Evolutionary conservation across 78 protist genomes (phyloP).

Genomic region (Dictyostelium intermedium): DNA sequence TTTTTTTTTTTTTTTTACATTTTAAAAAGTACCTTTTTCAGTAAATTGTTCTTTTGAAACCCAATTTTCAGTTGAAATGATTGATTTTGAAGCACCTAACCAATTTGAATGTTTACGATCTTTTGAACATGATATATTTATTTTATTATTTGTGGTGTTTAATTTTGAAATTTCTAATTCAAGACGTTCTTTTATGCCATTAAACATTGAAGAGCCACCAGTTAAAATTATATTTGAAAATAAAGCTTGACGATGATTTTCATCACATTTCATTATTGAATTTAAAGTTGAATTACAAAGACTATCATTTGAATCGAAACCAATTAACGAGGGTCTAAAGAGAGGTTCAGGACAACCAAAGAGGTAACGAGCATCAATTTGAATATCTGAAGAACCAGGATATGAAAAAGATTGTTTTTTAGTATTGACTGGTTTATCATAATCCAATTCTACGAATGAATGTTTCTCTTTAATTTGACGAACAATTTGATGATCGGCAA

Average conservation of each 20-base stretch:
- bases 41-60: background rate
- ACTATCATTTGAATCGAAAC: constrained; percentile 73
- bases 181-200: background rate
- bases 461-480: constrained; percentile 90
- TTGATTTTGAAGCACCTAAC: constrained; percentile 91
- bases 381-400: constrained; percentile 91
- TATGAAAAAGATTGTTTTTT: constrained; percentile 83
- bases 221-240: constrained; percentile 81
- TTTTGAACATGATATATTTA: constrained; percentile 84
- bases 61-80: background rate
- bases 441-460: constrained; percentile 87
- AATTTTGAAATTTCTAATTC: background rate
- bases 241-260: constrained; percentile 79
- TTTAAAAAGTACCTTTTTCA: background rate
- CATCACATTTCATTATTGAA: constrained; percentile 88
- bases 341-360: constrained; percentile 91
- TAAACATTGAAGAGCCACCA: constrained; percentile 88
- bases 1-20: too few relatives aligned
- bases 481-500: constrained; percentile 5
- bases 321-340: constrained; percentile 81
- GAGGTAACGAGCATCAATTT: constrained; percentile 86
- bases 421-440: constrained; percentile 84
- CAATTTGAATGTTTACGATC: constrained; percentile 71
- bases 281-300: constrained; percentile 62
- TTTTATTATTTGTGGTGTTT: background rate